phyloP scores from a whole-genome alignment of 164 flowering plant genomes.

The Amborella trichopoda region DNA sequence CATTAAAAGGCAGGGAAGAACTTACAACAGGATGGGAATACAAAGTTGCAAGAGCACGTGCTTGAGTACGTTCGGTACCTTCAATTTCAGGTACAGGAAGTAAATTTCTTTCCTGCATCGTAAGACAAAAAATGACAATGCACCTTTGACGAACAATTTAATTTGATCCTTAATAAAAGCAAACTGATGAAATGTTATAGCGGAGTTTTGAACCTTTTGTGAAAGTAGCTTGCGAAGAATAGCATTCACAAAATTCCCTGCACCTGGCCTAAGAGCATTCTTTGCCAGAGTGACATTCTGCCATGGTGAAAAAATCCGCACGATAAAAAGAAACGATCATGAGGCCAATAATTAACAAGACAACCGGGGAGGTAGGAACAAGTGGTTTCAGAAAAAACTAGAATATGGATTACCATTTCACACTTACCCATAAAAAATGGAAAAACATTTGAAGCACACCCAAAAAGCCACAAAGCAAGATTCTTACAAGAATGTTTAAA shows the following conservation, averaged over 20 bases:
- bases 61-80: constrained; percentile 79
- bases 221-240: constrained; percentile 64
- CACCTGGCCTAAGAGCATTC: constrained; percentile 83
- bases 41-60: constrained; percentile 81
- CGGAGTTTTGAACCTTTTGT: constrained; percentile 45
- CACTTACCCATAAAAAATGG: no score
- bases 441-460: no score
- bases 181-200: no score
- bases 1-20: not conserved
- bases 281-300: constrained; percentile 93
- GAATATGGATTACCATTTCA: no score
- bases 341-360: no score
- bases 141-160: no score
- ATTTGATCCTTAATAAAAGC: no score
- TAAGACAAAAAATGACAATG: not conserved
- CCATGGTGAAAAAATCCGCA: not conserved
- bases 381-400: no score
- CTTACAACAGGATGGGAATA: constrained; percentile 96
- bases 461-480: no score
- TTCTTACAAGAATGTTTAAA: no score
- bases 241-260: constrained; percentile 90
- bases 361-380: no score
- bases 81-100: constrained; percentile 76
- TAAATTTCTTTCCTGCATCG: constrained; percentile 43
- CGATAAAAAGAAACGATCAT: no score